Conservation (phyloP, 352 stramenopile genomes). For the Peronosclerospora sorghi region DNA sequence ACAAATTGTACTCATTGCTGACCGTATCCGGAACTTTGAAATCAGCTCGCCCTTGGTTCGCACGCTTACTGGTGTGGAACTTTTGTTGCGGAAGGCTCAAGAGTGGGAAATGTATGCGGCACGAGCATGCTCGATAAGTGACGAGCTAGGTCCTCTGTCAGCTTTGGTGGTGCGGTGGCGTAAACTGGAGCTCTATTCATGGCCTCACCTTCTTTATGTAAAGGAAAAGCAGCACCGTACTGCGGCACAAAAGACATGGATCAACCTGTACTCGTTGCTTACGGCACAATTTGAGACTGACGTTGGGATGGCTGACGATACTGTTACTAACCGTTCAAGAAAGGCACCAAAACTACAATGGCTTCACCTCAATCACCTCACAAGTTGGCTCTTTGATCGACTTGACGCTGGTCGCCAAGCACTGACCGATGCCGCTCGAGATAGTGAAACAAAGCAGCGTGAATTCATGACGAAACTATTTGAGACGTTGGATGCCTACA, state of each 20-base stretch:
- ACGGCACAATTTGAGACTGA: constrained; percentile 69
- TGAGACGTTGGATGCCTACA: constrained; percentile 85
- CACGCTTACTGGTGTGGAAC: constrained; percentile 91
- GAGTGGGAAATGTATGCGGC: constrained; percentile 98
- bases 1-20: constrained; percentile 86
- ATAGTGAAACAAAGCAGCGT: constrained; percentile 29
- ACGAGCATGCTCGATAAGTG: constrained; percentile 84
- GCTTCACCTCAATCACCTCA: constrained; percentile 51
- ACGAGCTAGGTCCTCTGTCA: constrained; percentile 87
- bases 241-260: constrained; percentile 75
- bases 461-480: constrained; percentile 79
- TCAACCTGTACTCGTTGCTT: constrained; percentile 81
- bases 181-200: constrained; percentile 97
- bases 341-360: constrained; percentile 34
- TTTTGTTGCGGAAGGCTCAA: constrained; percentile 93
- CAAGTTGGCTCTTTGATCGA: constrained; percentile 49
- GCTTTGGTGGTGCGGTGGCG: constrained; percentile 94
- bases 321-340: not conserved
- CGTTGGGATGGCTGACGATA: constrained; percentile 4
- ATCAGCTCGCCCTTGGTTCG: constrained; percentile 81
- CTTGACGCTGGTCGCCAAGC: constrained; percentile 4
- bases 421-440: constrained; percentile 11
- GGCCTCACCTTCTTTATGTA: constrained; percentile 89
- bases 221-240: constrained; percentile 74
- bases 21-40: constrained; percentile 81